Conservation (phyloP, 2,329 filamentous ascomycete species). For the Pseudogymnoascus sp. region DNA sequence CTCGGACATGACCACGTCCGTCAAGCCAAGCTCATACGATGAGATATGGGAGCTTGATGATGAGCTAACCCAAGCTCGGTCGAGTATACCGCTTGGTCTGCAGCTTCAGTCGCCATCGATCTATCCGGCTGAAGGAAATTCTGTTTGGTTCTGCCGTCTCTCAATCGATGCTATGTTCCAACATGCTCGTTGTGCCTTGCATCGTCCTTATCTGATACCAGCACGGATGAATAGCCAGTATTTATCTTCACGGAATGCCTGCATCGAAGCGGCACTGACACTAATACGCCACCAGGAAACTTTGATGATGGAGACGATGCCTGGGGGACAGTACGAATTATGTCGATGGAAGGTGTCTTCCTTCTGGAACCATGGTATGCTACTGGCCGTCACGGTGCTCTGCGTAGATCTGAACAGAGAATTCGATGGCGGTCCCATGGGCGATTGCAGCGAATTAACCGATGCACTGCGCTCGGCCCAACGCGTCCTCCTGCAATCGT, state of each 20-base stretch:
- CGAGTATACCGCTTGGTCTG: neutral
- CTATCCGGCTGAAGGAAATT: neutral
- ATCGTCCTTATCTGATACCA: slow-evolving; percentile 42
- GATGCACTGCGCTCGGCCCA: neutral
- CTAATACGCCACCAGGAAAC: slow-evolving; percentile 40
- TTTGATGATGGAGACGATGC: slow-evolving; percentile 36
- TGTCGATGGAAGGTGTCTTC: slow-evolving; percentile 47
- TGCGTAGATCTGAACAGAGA: slow-evolving; percentile 32
- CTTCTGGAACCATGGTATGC: slow-evolving; percentile 50
- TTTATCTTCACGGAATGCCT: slow-evolving; percentile 44
- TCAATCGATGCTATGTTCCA: neutral
- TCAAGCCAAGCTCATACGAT: neutral
- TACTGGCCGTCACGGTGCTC: slow-evolving; percentile 51
- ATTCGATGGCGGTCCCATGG: neutral
- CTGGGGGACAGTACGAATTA: neutral
- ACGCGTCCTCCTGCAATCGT: neutral
- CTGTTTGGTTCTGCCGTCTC: neutral
- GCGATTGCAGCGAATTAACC: neutral
- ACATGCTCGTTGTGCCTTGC: slow-evolving; percentile 25
- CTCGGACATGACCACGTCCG: neutral
- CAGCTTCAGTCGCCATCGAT: neutral
- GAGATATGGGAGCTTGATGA: neutral
- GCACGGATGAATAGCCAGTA: slow-evolving; percentile 35
- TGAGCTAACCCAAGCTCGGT: neutral
- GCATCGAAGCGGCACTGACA: slow-evolving; percentile 40